These are phyloP conservation scores for Aspergillus carbonarius DNA, from an alignment of 2,329 filamentous ascomycete genomes.

Conservation along the genomic window DNA sequence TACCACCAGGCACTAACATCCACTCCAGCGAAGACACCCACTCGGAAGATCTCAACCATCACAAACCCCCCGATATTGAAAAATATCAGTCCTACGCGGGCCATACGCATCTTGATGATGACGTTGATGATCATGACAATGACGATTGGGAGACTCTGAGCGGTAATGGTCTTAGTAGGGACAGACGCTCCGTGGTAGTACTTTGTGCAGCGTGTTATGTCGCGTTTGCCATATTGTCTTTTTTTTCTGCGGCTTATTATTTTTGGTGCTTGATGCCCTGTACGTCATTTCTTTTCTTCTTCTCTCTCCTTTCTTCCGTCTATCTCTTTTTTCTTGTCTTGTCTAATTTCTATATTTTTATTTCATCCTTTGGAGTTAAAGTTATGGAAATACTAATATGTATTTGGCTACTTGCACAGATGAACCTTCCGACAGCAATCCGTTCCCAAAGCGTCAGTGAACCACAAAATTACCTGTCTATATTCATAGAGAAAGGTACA, in stretches of 20 bases:
- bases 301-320: not conserved
- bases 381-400: not conserved
- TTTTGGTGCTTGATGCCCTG: conserved; percentile 4
- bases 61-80: not conserved
- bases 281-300: not conserved
- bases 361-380: not conserved
- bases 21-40: not conserved
- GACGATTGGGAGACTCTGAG: not conserved
- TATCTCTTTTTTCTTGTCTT: not conserved
- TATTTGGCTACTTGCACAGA: not conserved
- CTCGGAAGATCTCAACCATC: not conserved
- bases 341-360: too few species aligned
- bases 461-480: not conserved
- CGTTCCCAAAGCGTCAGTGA: not conserved
- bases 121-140: not conserved
- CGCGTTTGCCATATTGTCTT: conserved; percentile 6
- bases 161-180: not conserved
- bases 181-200: not conserved
- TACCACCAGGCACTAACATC: not conserved
- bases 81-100: not conserved
- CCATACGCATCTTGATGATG: not conserved
- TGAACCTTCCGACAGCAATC: not conserved
- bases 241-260: conserved; percentile 6
- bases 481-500: too few species aligned
- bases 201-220: conserved; percentile 8